phyloP scores from a whole-genome alignment of 108 stramenopile genomes.

The Fistulifera solaris region DNA sequence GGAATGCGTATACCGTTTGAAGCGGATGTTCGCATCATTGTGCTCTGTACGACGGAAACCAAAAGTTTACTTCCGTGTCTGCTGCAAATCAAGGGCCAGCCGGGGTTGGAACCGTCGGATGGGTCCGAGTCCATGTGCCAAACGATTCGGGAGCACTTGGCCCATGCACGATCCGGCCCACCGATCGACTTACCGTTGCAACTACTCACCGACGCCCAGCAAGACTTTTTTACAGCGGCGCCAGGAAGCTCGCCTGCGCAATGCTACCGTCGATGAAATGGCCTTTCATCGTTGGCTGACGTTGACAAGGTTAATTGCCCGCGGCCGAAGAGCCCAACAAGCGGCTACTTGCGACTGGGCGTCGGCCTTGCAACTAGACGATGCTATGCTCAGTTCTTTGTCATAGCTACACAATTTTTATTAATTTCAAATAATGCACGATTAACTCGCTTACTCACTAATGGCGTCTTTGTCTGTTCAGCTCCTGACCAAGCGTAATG shows the following conservation, averaged over 20 bases:
- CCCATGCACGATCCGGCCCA: conserved; percentile 2
- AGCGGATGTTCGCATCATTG: conserved; percentile 41
- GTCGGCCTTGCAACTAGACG: background rate
- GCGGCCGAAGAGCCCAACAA: conserved; percentile 11
- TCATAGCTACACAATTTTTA: no score
- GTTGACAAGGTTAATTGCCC: conserved; percentile 33
- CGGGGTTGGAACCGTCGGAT: background rate
- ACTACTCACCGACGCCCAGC: conserved; percentile 29
- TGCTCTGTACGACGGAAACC: conserved; percentile 23
- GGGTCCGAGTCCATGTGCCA: background rate
- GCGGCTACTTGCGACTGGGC: conserved; percentile 7
- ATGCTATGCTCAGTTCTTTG: background rate
- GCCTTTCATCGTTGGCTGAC: conserved; percentile 61
- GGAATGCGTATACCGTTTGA: conserved; percentile 38
- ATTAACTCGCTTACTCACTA: background rate
- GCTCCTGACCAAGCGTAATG: conserved; percentile 73
- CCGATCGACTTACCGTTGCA: background rate
- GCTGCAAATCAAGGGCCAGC: conserved; percentile 1
- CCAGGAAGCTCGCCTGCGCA: background rate
- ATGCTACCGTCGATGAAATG: conserved; percentile 14
- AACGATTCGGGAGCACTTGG: conserved; percentile 5
- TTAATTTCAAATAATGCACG: no score
- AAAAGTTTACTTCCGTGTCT: background rate
- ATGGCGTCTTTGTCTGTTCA: conserved; percentile 8
- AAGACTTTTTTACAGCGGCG: conserved; percentile 44